A percentile compares a stretch with the other conserved stretches of the same genome.
Conservation (phyloP, 192 early-diverging fungal species). For the Powellomyces hirtus region DNA sequence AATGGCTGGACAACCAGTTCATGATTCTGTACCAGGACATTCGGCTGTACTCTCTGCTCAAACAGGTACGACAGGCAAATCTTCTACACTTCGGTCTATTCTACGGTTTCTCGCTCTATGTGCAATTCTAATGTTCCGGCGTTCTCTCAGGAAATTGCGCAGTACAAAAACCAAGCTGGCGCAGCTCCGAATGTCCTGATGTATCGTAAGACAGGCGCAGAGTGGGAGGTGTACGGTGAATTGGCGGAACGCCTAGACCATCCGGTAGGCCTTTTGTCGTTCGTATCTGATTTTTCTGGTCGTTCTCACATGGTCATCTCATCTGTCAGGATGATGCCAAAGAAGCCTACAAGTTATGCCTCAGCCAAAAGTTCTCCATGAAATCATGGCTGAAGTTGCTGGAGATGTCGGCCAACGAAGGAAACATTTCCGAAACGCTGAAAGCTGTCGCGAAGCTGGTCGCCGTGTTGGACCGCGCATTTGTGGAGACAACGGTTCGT, state of each 20-base stretch:
- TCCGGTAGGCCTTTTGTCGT: slow-evolving; percentile 43
- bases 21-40: slow-evolving; percentile 99
- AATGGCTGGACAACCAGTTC: slow-evolving; percentile 99
- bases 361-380: slow-evolving; percentile 88
- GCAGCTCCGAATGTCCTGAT: slow-evolving; percentile 61
- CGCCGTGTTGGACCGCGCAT: slow-evolving; percentile 85
- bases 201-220: slow-evolving; percentile 91
- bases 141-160: slow-evolving; percentile 81
- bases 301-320: neutral
- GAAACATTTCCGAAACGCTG: slow-evolving; percentile 77
- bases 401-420: slow-evolving; percentile 78
- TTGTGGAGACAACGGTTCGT: slow-evolving; percentile 83
- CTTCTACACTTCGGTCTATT: neutral
- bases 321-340: slow-evolving; percentile 78
- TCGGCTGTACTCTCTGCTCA: slow-evolving; percentile 89
- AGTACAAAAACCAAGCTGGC: slow-evolving; percentile 55
- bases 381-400: slow-evolving; percentile 87
- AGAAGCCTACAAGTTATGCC: slow-evolving; percentile 83
- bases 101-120: too few species aligned
- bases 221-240: slow-evolving; percentile 98
- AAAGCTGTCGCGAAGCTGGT: slow-evolving; percentile 79
- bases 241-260: slow-evolving; percentile 84
- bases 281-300: neutral
- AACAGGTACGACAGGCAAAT: slow-evolving; percentile 45
- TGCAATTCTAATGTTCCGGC: too few species aligned